Evolutionary conservation across 2,329 filamentous ascomycete genomes (phyloP), one percentile per base, ranked within the genome.

Genomic region (Rasamsonia emersonii): DNA sequence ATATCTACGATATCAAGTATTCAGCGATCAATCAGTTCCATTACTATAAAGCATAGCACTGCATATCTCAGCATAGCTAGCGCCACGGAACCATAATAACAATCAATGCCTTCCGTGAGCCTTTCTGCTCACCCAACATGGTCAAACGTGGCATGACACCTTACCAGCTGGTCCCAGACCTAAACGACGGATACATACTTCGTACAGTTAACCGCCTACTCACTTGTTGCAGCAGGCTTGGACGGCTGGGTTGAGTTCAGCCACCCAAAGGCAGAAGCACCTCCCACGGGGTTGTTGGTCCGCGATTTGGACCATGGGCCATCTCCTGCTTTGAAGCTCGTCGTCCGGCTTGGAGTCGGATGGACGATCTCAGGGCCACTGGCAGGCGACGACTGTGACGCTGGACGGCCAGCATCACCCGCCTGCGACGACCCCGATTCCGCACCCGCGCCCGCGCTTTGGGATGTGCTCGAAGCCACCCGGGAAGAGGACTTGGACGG

Each of bases 181-280:
- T n/a, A n/a, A n/a, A n/a, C n/a, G n/a, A n/a, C n/a, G n/a, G n/a
- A n/a, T n/a, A n/a, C n/a, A n/a, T n/a, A n/a, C n/a, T n/a, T n/a
- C n/a, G n/a, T n/a, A n/a, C n/a, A n/a, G n/a, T n/a, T n/a, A n/a
- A n/a, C n/a, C n/a, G n/a, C 20, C 20, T 23, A 23, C 20, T 23
- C 18, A 18, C 29, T 10, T n/a, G 8, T n/a, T n/a, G 20, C n/a
- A 23, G 20, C 8, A n/a, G 8, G 20, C 28, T 31, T 40, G n/a
- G 29, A 35, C 26, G 47, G 45, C 30, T 55, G 48, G 9, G 46
- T 45, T 13, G 57, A 45, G 41, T 82, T 89, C 67, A 95, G 79
- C 88, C 88, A 96, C 9, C 83, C 80, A 63, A 96, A 96, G 3
- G 89, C 89, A 37, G 85, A 91, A 9, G 83, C 89, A n/a, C 84